phyloP scores from a whole-genome alignment of 371 early-diverging fungal genomes.

The Mortierella polycephala region DNA sequence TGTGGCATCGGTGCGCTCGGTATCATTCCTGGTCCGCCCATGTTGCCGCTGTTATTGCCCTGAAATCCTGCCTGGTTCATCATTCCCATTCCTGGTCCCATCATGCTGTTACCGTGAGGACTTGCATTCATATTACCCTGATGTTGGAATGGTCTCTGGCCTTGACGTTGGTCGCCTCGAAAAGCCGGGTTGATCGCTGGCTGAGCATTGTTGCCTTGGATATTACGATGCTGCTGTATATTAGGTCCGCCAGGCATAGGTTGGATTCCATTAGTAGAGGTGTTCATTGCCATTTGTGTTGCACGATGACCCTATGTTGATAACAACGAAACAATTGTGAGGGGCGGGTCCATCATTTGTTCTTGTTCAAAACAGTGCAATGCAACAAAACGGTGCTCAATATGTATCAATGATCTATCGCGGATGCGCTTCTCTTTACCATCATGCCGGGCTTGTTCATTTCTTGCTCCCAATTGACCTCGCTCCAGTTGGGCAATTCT shows the following conservation, averaged over 20 bases:
- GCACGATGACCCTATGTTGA: background rate
- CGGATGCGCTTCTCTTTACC: constrained; percentile 6
- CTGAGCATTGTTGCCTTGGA: constrained; percentile 15
- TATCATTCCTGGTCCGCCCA: constrained; percentile 7
- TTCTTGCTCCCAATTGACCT: constrained; percentile 41
- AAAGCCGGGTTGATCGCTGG: constrained; percentile 36
- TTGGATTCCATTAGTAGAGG: constrained; percentile 11
- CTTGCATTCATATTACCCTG: constrained; percentile 3
- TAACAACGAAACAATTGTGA: constrained; percentile 1
- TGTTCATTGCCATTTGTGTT: constrained; percentile 4
- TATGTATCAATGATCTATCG: background rate
- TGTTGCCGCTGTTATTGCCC: constrained; percentile 3
- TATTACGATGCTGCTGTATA: constrained; percentile 24
- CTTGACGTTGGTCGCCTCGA: constrained; percentile 26
- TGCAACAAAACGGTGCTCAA: background rate
- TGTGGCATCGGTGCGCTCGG: background rate
- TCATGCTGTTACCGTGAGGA: background rate
- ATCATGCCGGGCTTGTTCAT: constrained; percentile 12
- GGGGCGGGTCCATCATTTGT: background rate
- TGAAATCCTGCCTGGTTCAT: constrained; percentile 2
- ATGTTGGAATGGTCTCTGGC: constrained; percentile 21
- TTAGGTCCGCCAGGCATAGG: constrained; percentile 17
- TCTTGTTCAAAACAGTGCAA: background rate
- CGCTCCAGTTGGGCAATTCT: constrained; percentile 46
- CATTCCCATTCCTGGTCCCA: constrained; percentile 9